A percentile compares a stretch with the other conserved stretches of the same genome.
phyloP scores from a whole-genome alignment of 1,284 basidiomycete species.

The Leccinum cinnamomeum region DNA sequence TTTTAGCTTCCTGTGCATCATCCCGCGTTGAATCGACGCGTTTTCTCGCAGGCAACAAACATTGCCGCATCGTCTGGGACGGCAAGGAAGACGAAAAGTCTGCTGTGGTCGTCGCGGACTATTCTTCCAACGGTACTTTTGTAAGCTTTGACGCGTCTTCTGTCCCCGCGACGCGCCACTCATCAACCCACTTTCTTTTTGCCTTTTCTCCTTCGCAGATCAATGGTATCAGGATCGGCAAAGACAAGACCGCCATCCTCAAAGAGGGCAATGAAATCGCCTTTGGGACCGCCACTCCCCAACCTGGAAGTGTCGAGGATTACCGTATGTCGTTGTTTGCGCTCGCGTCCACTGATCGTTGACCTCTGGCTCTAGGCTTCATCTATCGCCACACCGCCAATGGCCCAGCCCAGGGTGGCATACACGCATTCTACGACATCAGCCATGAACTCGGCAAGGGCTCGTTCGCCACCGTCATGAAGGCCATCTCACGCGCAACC shows the following conservation, averaged over 20 bases:
- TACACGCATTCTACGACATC: slow-evolving; percentile 66
- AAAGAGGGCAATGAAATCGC: slow-evolving; percentile 81
- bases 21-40: slow-evolving; percentile 22
- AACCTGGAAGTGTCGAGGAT: slow-evolving; percentile 36
- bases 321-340: slow-evolving; percentile 39
- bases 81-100: slow-evolving; percentile 51
- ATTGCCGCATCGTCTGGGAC: slow-evolving; percentile 68
- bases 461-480: slow-evolving; percentile 78
- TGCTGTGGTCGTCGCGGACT: slow-evolving; percentile 66
- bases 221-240: slow-evolving; percentile 66
- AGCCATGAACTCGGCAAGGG: slow-evolving; percentile 72
- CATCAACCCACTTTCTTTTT: not conserved
- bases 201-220: slow-evolving; percentile 46
- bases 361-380: slow-evolving; percentile 38
- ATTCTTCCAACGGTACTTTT: slow-evolving; percentile 84
- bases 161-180: slow-evolving; percentile 9
- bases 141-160: slow-evolving; percentile 46
- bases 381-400: slow-evolving; percentile 54
- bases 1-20: slow-evolving; percentile 10
- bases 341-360: slow-evolving; percentile 10
- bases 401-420: slow-evolving; percentile 47
- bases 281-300: slow-evolving; percentile 60
- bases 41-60: slow-evolving; percentile 55
- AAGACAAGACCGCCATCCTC: slow-evolving; percentile 56
- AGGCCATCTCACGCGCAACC: slow-evolving; percentile 58